Evolutionary conservation across 768 basidiomycete genomes (phyloP).

Genomic region (Hemileccinum rubropunctum): DNA sequence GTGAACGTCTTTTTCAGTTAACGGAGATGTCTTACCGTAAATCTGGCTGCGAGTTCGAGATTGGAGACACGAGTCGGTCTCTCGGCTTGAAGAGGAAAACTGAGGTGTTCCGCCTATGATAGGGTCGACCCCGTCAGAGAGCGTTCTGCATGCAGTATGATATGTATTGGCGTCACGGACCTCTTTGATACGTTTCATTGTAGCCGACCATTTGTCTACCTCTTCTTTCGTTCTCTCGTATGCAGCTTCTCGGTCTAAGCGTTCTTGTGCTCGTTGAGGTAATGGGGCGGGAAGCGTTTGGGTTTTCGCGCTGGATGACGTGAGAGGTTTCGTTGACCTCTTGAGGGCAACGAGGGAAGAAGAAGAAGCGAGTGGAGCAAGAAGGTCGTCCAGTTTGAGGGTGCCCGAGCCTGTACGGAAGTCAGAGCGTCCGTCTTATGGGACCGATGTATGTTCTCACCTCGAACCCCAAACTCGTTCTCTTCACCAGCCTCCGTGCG

Average conservation of each 20-base stretch:
- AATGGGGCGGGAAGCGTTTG: conserved; percentile 78
- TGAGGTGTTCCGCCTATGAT: conserved; percentile 76
- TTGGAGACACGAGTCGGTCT: conserved; percentile 58
- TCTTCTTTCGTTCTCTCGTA: conserved; percentile 92
- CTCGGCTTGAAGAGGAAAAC: conserved; percentile 78
- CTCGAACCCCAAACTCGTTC: conserved; percentile 71
- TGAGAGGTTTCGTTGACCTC: conserved; percentile 65
- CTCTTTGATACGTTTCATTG: conserved; percentile 91
- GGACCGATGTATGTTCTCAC: conserved; percentile 26
- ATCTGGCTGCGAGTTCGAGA: conserved; percentile 76
- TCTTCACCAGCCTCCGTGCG: conserved; percentile 78
- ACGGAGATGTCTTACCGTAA: conserved; percentile 54
- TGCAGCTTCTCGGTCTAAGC: conserved; percentile 88
- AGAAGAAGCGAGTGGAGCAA: conserved; percentile 65
- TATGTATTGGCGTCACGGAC: conserved; percentile 35
- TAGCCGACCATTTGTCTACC: conserved; percentile 89
- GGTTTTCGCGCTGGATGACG: conserved; percentile 50
- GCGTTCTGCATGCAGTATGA: not conserved
- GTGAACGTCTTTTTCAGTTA: not conserved
- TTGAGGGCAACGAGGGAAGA: conserved; percentile 65
- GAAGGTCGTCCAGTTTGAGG: conserved; percentile 69
- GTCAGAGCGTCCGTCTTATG: conserved; percentile 1
- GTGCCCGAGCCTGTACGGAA: conserved; percentile 35
- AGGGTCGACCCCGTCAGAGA: not conserved
- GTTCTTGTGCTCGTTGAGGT: conserved; percentile 83